These are phyloP conservation scores for Hymenoscyphus occultus DNA, from an alignment of 2,329 filamentous ascomycete genomes.

Conservation along the genomic window DNA sequence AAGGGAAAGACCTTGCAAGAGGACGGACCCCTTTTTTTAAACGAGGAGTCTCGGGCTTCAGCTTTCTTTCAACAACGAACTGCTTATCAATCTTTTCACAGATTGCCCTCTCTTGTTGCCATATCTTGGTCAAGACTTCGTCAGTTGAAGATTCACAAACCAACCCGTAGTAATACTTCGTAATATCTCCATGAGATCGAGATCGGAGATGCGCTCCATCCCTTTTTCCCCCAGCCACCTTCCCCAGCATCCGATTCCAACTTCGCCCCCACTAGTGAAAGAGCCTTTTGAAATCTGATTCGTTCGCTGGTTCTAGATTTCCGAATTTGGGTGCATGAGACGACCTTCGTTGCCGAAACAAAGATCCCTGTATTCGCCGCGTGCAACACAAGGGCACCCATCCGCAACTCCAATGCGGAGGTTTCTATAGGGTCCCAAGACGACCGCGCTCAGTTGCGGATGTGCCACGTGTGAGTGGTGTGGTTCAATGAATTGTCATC, in stretches of 20 bases:
- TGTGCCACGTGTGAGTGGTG: neutral
- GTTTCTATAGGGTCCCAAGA: neutral
- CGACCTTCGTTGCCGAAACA: neutral
- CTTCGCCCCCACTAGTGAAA: neutral
- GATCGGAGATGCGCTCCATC: neutral
- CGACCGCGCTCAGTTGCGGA: neutral
- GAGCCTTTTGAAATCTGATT: neutral
- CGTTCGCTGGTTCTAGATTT: neutral
- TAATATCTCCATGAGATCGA: no score
- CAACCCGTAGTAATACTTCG: no score
- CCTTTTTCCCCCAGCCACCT: neutral
- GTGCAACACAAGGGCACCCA: neutral
- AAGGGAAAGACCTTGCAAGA: neutral
- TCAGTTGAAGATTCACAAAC: no score
- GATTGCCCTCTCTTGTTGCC: neutral
- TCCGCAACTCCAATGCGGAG: neutral
- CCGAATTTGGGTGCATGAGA: neutral
- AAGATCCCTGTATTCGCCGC: neutral
- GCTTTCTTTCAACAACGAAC: neutral
- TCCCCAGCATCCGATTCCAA: neutral
- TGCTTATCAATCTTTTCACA: neutral
- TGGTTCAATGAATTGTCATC: conserved; percentile 1
- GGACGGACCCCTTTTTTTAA: neutral
- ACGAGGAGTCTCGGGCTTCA: neutral
- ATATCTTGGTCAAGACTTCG: neutral